Evolutionary conservation across 192 early-diverging fungal species (phyloP).

Genomic region (Anaeromyces robustus): DNA sequence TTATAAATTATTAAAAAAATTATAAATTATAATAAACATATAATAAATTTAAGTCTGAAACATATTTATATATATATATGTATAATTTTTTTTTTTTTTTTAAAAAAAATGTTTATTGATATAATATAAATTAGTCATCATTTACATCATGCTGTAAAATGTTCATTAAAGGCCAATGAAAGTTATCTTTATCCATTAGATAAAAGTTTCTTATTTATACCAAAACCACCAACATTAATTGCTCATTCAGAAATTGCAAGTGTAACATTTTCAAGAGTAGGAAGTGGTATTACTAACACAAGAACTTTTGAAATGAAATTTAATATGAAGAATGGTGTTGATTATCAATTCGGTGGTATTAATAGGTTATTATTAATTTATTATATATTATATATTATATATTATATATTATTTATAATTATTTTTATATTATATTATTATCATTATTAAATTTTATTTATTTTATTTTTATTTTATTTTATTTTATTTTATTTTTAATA

Average conservation of each 20-base stretch:
- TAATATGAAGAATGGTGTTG: conserved; percentile 59
- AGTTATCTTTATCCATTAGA: conserved; percentile 86
- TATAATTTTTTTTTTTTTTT: too few relatives aligned
- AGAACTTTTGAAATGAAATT: conserved; percentile 92
- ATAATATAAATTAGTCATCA: not conserved
- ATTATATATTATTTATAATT: too few relatives aligned
- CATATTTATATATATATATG: too few relatives aligned
- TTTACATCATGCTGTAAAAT: conserved; percentile 29
- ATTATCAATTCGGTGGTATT: conserved; percentile 78
- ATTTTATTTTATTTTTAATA: not conserved
- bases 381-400: too few relatives aligned
- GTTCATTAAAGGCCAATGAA: conserved; percentile 93
- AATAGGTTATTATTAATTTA: conserved; percentile 36
- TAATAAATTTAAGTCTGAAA: too few relatives aligned
- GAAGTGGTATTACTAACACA: conserved; percentile 16
- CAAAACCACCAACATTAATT: conserved; percentile 84
- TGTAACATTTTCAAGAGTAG: conserved; percentile 79
- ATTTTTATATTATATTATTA: not conserved
- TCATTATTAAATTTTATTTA: not conserved
- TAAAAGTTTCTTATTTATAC: conserved; percentile 82
- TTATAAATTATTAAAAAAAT: too few relatives aligned
- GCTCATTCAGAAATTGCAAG: conserved; percentile 66
- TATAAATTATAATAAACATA: too few relatives aligned
- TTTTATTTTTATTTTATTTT: not conserved
- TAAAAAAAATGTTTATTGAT: too few relatives aligned